Conservation (phyloP, 495 filamentous ascomycete species). For the Lindgomyces ingoldianus region DNA sequence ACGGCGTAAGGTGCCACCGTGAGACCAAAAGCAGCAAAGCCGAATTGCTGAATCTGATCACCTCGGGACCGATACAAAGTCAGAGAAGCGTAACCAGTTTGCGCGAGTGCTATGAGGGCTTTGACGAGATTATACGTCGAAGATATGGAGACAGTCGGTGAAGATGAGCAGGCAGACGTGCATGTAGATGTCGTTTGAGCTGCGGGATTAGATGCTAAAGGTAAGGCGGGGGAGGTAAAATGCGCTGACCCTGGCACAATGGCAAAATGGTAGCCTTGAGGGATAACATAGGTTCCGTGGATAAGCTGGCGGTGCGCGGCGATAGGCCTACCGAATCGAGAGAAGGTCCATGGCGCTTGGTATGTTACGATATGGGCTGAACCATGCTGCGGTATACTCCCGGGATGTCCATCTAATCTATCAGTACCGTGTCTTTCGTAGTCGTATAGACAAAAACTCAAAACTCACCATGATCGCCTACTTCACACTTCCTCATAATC, state of each 20-base stretch:
- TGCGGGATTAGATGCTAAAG: too few species aligned
- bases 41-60: slow-evolving; percentile 13
- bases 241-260: too few species aligned
- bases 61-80: slow-evolving; percentile 19
- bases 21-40: slow-evolving; percentile 27
- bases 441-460: too few species aligned
- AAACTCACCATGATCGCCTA: too few species aligned
- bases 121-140: slow-evolving; percentile 1
- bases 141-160: slow-evolving; percentile 1
- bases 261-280: too few species aligned
- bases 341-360: slow-evolving; percentile 19
- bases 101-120: slow-evolving; percentile 6
- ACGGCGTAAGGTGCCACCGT: slow-evolving; percentile 24
- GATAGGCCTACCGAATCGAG: too few species aligned
- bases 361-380: slow-evolving; percentile 3
- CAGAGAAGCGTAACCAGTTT: slow-evolving; percentile 9
- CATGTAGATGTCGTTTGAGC: slow-evolving; percentile 8
- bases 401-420: background rate
- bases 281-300: background rate
- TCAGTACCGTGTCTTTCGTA: background rate
- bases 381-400: background rate
- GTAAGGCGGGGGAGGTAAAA: too few species aligned
- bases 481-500: background rate
- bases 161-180: slow-evolving; percentile 1
- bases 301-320: slow-evolving; percentile 3